Base-by-base conservation (phyloP, 352 stramenopile species). In the Globisporangium cylindrosporum region DNA sequence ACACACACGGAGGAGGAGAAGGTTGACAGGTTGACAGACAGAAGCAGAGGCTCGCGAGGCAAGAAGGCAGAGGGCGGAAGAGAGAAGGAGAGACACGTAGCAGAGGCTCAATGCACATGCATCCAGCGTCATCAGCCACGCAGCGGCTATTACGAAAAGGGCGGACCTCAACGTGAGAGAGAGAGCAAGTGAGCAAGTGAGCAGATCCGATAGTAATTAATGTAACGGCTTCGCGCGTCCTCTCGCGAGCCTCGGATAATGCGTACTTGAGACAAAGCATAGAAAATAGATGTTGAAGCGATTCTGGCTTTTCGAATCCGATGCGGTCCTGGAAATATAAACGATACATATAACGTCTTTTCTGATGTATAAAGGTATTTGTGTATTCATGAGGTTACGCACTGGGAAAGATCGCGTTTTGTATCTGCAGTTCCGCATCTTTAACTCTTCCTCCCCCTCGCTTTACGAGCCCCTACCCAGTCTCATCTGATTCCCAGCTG, bases 81-180 rank as follows among this genome's bases (percentile, higher is more conserved):
- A 57, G 51, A 36, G n/a, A 18, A 32, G 20, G 22, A 48, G 56
- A 27, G 53, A 24, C 53, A n/a, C 53, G 14, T 49, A 15, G 14
- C 14, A 46, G 38, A 46, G 38, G 38, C 12, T 43, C 36, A 32
- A 43, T 43, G 36, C 36, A 18, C 14, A 6, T 46, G 32, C 57
- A 25, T 38, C 38, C 27, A 54, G n/a, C 36, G 59, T 64, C 59
- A 64, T 64, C 59, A 54, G 41, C 22, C 14, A 20, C 14, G 38
- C 38, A 18, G 59, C 38, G 41, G 22, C 59, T 64, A 55, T 64
- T 64, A 64, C 59, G 41, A 64, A 41, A 64, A 64, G 55, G 34
- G 36, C 22, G 38, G 59, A 64, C 24, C 24, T 59, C 54, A 55
- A 29, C 43, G 8, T 10, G 43, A n/a, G 43, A 51, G 18, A n/a